Evolutionary conservation across 208 protist genomes (phyloP).

Genomic region (Trypanosoma conorhini): DNA sequence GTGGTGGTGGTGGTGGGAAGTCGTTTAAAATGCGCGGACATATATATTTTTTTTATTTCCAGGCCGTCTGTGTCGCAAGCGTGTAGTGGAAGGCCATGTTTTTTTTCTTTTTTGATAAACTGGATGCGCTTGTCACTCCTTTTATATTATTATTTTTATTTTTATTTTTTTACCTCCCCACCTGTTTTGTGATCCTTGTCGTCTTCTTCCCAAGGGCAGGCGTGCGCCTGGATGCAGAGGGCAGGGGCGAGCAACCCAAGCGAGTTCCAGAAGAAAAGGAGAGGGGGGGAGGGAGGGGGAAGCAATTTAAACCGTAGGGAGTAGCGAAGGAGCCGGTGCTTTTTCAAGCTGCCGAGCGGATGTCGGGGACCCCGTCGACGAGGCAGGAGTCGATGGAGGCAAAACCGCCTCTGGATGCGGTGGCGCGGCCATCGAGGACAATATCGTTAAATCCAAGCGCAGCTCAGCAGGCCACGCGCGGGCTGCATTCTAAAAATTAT

Average conservation of each 20-base stretch:
- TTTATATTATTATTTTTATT: background rate
- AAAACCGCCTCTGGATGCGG: background rate
- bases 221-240: background rate
- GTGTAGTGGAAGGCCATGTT: too few species aligned
- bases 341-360: background rate
- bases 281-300: background rate
- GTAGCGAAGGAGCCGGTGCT: background rate
- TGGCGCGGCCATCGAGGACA: background rate
- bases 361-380: background rate
- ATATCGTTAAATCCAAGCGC: slow-evolving; percentile 15
- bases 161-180: background rate
- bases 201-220: background rate
- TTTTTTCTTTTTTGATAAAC: background rate
- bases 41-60: background rate
- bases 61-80: background rate
- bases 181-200: background rate
- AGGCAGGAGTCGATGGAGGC: background rate
- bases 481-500: slow-evolving; percentile 18
- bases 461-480: background rate
- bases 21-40: background rate
- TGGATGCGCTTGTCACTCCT: background rate
- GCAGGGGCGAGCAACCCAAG: background rate
- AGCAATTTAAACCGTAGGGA: background rate
- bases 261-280: background rate
- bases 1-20: background rate